These are phyloP conservation scores for Penicillium tannophilum DNA, from an alignment of 495 filamentous ascomycete species.

Conservation along the genomic window DNA sequence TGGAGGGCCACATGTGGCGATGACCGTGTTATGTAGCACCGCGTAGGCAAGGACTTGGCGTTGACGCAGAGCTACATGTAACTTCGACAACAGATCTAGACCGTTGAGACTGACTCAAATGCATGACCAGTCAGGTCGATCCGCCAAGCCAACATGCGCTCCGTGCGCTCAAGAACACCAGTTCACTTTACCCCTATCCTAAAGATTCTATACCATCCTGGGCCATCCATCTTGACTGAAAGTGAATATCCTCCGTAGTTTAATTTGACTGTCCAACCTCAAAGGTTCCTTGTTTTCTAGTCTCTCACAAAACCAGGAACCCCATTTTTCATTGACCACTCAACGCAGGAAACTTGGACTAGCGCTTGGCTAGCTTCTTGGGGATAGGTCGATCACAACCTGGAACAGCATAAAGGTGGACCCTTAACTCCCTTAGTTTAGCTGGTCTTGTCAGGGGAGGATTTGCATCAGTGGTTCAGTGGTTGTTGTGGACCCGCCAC, in stretches of 20 bases:
- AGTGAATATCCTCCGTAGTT: neutral
- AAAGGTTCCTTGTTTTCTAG: neutral
- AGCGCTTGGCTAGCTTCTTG: constrained; percentile 2
- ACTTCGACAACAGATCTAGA: neutral
- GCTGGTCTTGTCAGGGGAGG: constrained; percentile 15
- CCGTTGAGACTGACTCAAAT: neutral
- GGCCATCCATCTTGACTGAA: neutral
- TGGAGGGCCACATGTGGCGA: no score
- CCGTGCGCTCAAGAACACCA: neutral
- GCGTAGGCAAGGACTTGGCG: neutral
- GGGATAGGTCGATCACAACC: constrained; percentile 1
- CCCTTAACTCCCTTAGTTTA: neutral
- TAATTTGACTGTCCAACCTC: neutral
- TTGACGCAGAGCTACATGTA: no score
- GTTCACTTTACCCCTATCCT: neutral
- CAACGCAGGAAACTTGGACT: constrained; percentile 1
- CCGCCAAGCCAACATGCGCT: neutral
- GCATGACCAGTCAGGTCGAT: neutral
- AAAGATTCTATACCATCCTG: neutral
- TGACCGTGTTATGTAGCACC: neutral
- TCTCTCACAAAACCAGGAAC: neutral
- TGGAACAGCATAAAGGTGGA: constrained; percentile 8
- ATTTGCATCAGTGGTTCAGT: constrained; percentile 2
- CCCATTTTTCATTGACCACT: neutral
- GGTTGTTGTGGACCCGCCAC: constrained; percentile 1